Percentiles rank a stretch among this genome's conserved stretches.
Evolutionary conservation across 73 alveolate species (phyloP).

Genomic region (Symbiodinium natans): DNA sequence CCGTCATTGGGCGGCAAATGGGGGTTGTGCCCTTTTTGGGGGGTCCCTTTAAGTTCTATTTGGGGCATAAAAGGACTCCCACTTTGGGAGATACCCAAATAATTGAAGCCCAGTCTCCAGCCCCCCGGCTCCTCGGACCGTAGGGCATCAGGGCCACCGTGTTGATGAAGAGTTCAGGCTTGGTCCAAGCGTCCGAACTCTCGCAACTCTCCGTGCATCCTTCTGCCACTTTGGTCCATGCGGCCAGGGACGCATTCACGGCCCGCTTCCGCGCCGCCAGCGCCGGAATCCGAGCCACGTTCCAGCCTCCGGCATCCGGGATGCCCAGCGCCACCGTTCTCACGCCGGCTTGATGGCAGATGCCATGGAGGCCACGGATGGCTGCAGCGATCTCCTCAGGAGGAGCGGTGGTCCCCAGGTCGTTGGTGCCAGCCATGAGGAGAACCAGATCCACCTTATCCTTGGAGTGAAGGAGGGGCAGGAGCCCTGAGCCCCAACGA

Average conservation of each 20-base stretch:
- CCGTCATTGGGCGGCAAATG: no score
- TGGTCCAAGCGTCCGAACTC: not conserved
- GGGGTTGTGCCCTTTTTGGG: no score
- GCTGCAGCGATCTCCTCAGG: not conserved
- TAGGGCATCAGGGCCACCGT: constrained; percentile 54
- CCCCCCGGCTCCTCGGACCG: constrained; percentile 43
- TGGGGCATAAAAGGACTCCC: no score
- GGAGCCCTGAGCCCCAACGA: constrained; percentile 69
- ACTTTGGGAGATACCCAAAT: no score
- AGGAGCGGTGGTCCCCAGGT: not conserved
- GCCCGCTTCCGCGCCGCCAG: not conserved
- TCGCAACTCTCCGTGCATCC: not conserved
- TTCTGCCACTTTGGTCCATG: not conserved
- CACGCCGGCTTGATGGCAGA: constrained; percentile 44
- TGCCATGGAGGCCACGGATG: constrained; percentile 1
- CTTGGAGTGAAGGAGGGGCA: not conserved
- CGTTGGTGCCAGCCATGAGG: constrained; percentile 75
- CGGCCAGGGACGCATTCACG: constrained; percentile 19
- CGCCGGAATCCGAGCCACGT: not conserved
- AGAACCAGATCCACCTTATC: not conserved
- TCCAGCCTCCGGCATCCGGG: constrained; percentile 64
- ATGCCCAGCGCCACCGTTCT: constrained; percentile 41
- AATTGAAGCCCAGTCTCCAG: not conserved
- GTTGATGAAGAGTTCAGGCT: constrained; percentile 21
- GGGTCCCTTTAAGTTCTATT: no score